Base-by-base conservation (phyloP, 1,139 yeast genomes). In the Suzukiozyma palmioleophila region DNA sequence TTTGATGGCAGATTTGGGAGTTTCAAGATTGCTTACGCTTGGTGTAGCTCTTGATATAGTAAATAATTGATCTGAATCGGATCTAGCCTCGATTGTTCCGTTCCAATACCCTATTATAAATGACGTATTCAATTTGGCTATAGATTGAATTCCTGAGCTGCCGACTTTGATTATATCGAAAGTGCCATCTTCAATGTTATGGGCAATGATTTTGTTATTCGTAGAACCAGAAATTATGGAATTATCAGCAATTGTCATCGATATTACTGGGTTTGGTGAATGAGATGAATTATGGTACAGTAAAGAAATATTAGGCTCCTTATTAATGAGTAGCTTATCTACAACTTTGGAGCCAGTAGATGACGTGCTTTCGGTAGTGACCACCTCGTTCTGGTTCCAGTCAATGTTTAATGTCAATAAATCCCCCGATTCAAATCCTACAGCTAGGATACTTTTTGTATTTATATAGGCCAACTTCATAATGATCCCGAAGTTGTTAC, bases 391-490 rank as follows among this genome's bases (percentile, higher is more conserved):
- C 12, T 25, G 11, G 14, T 33, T 15, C 36, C 36, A 38, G 10
- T 49, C 52, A 7, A 69, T 36, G 9, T 46, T 32, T 13, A 65
- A 57, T 0, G 69, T 68, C 2, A 67, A 46, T 8, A 79, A 56
- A 45, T 71, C 73, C 0, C 86, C 85, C 8, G 81, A 77, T 51
- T 80, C 86, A 53, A 65, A 79, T 0, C 84, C 86, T 10, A 77
- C 54, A 31, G 59, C 61, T 21, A 79, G 53, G 8, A 31, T 31
- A n/a, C 39, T 28, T 0, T 38, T 18, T n/a, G 51, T 42, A n/a
- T 50, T 45, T 1, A 68, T 47, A 57, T 71, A 67, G 1, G 63
- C 44, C 30, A 72, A 45, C 42, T 60, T 69, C 86, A 80, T 80
- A 33, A 79, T 66, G 9, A 78, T 76, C 1, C 86, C 85, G 42